These are phyloP conservation scores for Herpetomonas tarakana DNA, from an alignment of 208 protist genomes.

Conservation along the genomic window DNA sequence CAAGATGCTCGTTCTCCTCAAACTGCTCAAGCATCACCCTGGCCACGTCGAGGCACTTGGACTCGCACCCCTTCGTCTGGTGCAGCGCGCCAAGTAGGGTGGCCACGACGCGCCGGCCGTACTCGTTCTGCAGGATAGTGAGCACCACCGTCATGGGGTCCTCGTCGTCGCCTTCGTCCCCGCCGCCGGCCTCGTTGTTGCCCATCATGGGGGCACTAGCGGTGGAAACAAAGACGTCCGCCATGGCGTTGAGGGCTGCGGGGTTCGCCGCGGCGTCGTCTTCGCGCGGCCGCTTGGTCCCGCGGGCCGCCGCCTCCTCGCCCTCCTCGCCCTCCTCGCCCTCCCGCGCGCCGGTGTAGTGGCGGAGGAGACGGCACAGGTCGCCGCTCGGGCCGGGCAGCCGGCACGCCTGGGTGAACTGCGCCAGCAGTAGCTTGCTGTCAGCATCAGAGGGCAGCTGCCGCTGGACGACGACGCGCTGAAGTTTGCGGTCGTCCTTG, in stretches of 20 bases:
- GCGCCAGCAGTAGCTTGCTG: slow-evolving; percentile 48
- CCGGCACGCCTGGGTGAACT: slow-evolving; percentile 78
- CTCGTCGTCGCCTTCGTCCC: slow-evolving; percentile 37
- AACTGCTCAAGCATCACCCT: slow-evolving; percentile 65
- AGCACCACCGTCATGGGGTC: slow-evolving; percentile 61
- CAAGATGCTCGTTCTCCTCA: slow-evolving; percentile 75
- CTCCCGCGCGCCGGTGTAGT: slow-evolving; percentile 37
- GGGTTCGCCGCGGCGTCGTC: slow-evolving; percentile 8
- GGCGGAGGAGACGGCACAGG: slow-evolving; percentile 65
- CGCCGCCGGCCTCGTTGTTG: slow-evolving; percentile 18
- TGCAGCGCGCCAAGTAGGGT: slow-evolving; percentile 61
- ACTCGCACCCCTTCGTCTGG: slow-evolving; percentile 15
- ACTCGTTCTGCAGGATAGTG: slow-evolving; percentile 77
- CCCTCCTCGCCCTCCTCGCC: slow-evolving; percentile 1
- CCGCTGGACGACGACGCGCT: slow-evolving; percentile 38
- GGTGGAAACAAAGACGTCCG: slow-evolving; percentile 48
- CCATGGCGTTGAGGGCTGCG: slow-evolving; percentile 32
- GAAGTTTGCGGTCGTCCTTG: slow-evolving; percentile 41
- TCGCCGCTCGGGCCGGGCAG: slow-evolving; percentile 57
- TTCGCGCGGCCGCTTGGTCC: slow-evolving; percentile 16
- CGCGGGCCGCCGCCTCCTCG: slow-evolving; percentile 5
- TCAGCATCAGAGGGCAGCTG: slow-evolving; percentile 40
- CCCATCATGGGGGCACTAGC: slow-evolving; percentile 36
- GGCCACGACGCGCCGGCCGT: slow-evolving; percentile 65
- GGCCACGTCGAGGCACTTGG: slow-evolving; percentile 39